A percentile compares a stretch with the other conserved stretches of the same genome.
Conservation (phyloP, 106 monocot species). For the Phalaenopsis equestris region DNA sequence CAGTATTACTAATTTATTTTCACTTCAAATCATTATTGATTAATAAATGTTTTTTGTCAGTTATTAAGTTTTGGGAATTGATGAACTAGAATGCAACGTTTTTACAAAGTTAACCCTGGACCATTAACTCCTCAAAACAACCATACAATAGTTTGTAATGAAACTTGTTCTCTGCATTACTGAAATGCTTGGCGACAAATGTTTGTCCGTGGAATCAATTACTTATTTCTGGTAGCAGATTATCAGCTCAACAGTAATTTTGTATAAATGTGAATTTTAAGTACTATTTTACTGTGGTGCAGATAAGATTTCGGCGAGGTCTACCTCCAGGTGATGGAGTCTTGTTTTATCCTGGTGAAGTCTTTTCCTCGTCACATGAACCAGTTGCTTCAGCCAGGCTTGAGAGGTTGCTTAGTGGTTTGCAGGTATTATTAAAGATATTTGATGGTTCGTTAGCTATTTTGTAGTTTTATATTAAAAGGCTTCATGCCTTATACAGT, state of each 20-base stretch:
- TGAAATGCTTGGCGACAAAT: neutral
- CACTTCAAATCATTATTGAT: neutral
- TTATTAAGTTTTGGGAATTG: neutral
- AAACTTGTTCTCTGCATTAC: neutral
- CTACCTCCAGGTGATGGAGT: constrained; percentile 99
- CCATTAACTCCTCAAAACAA: neutral
- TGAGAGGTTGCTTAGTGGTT: constrained; percentile 80
- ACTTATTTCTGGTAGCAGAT: neutral
- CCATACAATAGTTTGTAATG: neutral
- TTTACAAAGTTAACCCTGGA: neutral
- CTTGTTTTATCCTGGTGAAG: constrained; percentile 95
- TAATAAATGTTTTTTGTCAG: neutral
- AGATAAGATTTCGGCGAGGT: constrained; percentile 89
- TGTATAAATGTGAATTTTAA: neutral
- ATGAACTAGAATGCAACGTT: neutral
- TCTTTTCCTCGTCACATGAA: constrained; percentile 74
- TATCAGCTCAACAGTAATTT: neutral
- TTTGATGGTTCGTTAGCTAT: neutral
- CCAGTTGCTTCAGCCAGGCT: constrained; percentile 84
- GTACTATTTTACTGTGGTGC: constrained; percentile 3
- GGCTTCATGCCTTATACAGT: neutral
- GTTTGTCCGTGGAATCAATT: neutral
- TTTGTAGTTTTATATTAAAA: neutral
- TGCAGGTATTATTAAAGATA: constrained; percentile 60
- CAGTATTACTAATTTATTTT: neutral